Percentiles rank a stretch among this genome's conserved stretches.
Evolutionary conservation across 1,139 yeast species (phyloP).

Genomic region (Pichia sp.): DNA sequence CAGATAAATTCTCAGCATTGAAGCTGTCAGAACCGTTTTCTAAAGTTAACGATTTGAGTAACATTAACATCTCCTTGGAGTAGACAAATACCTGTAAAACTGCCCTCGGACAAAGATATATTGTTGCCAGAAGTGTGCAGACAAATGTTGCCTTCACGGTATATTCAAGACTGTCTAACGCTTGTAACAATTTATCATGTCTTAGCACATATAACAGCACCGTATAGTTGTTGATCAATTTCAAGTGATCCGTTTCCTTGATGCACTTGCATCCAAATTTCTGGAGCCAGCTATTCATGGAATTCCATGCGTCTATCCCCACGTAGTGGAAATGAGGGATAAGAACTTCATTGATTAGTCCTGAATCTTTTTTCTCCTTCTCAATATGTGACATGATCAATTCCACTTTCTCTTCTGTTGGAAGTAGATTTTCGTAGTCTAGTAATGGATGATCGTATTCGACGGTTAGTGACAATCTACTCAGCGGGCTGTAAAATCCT

Average conservation of each 20-base stretch:
- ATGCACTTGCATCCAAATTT: conserved; percentile 17
- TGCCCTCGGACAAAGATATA: conserved; percentile 26
- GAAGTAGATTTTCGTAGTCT: conserved; percentile 21
- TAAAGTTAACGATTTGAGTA: conserved; percentile 17
- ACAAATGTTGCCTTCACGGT: conserved; percentile 17
- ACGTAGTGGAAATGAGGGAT: conserved; percentile 21
- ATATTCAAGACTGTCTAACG: conserved; percentile 2
- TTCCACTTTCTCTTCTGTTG: conserved; percentile 21
- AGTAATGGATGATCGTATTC: conserved; percentile 18
- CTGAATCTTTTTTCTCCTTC: not conserved
- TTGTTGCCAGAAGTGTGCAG: conserved; percentile 18
- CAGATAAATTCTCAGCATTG: not conserved
- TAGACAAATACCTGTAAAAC: conserved; percentile 23
- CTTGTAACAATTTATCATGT: conserved; percentile 20
- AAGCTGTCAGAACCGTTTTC: not conserved
- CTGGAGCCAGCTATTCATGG: conserved; percentile 24
- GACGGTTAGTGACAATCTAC: conserved; percentile 12
- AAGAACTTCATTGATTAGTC: conserved; percentile 17
- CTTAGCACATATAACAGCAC: conserved; percentile 20
- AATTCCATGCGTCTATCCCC: conserved; percentile 17
- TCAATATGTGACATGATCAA: conserved; percentile 16
- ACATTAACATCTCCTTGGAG: conserved; percentile 27
- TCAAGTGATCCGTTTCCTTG: conserved; percentile 4
- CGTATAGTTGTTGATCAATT: conserved; percentile 14
- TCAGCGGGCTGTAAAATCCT: conserved; percentile 25